Conservation (phyloP, 208 protist species). For the Crithidia brevicula region DNA sequence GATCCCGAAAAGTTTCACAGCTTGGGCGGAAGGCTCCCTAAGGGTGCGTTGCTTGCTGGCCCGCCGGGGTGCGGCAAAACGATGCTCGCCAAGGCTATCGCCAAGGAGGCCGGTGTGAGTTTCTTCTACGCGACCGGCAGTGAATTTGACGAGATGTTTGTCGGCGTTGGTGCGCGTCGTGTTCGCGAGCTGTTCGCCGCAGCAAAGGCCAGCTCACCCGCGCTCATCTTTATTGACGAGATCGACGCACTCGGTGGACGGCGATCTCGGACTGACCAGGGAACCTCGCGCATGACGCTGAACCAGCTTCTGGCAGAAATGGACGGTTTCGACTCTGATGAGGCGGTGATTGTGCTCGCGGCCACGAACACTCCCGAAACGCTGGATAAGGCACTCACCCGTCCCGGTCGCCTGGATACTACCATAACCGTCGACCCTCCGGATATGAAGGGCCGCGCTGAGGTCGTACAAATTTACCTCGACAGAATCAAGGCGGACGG, state of each 20-base stretch:
- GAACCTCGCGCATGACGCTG: conserved; percentile 93
- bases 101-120: conserved; percentile 93
- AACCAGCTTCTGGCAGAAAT: conserved; percentile 98
- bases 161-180: conserved; percentile 96
- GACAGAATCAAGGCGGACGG: conserved; percentile 78
- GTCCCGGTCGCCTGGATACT: conserved; percentile 92
- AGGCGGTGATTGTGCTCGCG: conserved; percentile 96
- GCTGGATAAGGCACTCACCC: conserved; percentile 94
- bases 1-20: conserved; percentile 94
- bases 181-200: conserved; percentile 95
- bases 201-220: conserved; percentile 94
- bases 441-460: conserved; percentile 90
- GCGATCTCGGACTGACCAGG: conserved; percentile 68
- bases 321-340: conserved; percentile 95
- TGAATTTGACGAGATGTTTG: conserved; percentile 98
- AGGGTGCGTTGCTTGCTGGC: conserved; percentile 96
- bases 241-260: conserved; percentile 96
- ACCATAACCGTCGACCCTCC: conserved; percentile 89
- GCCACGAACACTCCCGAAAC: conserved; percentile 98
- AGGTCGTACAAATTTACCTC: conserved; percentile 89
- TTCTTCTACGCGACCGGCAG: conserved; percentile 97
- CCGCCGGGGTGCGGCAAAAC: conserved; percentile 98
- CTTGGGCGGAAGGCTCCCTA: conserved; percentile 96
- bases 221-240: conserved; percentile 99
- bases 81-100: conserved; percentile 93